phyloP scores from a whole-genome alignment of 2,329 filamentous ascomycete genomes.

The Colletotrichum liaoningense region DNA sequence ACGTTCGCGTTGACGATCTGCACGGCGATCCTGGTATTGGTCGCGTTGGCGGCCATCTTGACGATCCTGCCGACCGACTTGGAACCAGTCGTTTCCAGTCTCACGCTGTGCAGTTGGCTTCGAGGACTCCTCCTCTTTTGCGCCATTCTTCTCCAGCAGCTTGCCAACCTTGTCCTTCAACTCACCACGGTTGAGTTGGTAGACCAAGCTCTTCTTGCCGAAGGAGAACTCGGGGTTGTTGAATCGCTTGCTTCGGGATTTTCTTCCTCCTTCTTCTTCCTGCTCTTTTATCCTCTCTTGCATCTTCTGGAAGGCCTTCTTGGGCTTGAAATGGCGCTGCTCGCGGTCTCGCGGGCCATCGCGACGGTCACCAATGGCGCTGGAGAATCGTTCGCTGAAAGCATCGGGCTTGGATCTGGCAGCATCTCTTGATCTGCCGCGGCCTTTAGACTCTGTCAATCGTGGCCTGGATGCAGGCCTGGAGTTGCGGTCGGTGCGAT shows the following conservation, averaged over 20 bases:
- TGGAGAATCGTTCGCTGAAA: conserved; percentile 14
- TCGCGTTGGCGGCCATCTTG: neutral
- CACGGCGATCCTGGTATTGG: neutral
- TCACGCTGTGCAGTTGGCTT: neutral
- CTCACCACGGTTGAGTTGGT: conserved; percentile 61
- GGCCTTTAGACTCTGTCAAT: conserved; percentile 30
- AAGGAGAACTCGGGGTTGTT: conserved; percentile 59
- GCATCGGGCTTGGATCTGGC: conserved; percentile 12
- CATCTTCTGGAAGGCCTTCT: conserved; percentile 62
- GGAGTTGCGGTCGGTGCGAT: neutral
- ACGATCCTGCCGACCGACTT: neutral
- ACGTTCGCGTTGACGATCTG: neutral
- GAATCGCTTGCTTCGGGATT: conserved; percentile 64
- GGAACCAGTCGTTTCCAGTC: neutral
- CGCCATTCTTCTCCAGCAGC: conserved; percentile 29
- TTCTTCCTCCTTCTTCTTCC: conserved; percentile 47
- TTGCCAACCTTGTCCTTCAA: conserved; percentile 45
- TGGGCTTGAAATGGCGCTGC: conserved; percentile 54
- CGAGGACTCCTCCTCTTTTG: neutral
- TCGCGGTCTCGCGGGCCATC: conserved; percentile 13
- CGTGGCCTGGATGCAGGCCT: conserved; percentile 31
- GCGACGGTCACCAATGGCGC: conserved; percentile 9
- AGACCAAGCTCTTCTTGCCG: conserved; percentile 68
- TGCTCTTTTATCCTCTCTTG: conserved; percentile 47
- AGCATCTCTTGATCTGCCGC: neutral